These are phyloP conservation scores for Apiospora malaysiana DNA, from an alignment of 2,329 filamentous ascomycete species.

Conservation along the genomic window DNA sequence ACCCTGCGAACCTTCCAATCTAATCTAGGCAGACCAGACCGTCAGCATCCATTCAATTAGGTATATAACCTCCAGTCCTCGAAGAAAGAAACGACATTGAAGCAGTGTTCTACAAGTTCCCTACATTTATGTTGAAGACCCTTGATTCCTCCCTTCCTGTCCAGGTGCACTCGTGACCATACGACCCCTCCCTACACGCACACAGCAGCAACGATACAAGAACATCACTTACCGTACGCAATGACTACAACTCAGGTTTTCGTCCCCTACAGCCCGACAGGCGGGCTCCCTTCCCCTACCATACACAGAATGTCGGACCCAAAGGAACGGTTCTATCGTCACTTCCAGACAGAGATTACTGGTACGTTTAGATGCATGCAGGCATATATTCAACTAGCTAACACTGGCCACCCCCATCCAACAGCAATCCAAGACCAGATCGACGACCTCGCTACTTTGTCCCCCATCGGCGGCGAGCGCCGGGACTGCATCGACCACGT, in stretches of 20 bases:
- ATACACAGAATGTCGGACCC: conserved; percentile 49
- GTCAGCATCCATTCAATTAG: background rate
- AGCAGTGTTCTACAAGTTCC: background rate
- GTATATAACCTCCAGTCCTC: background rate
- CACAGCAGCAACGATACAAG: background rate
- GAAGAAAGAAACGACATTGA: no score
- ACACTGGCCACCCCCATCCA: background rate
- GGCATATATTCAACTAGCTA: background rate
- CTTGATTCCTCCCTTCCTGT: background rate
- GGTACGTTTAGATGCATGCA: conserved; percentile 53
- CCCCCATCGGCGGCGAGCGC: conserved; percentile 73
- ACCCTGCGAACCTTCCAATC: background rate
- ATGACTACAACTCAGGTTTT: conserved; percentile 21
- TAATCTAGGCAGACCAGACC: no score
- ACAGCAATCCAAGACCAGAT: conserved; percentile 80
- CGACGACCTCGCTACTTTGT: conserved; percentile 65
- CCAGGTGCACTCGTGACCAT: background rate
- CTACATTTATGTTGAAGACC: background rate
- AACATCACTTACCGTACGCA: background rate
- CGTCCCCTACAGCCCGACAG: conserved; percentile 17
- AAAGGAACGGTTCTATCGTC: conserved; percentile 83
- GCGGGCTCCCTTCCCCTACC: conserved; percentile 10
- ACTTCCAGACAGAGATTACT: conserved; percentile 78
- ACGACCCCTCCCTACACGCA: background rate
- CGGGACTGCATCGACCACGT: conserved; percentile 82